Percentiles rank a stretch among this genome's conserved stretches.
Conservation (phyloP, 352 stramenopile species). For the Globisporangium camurandrum region DNA sequence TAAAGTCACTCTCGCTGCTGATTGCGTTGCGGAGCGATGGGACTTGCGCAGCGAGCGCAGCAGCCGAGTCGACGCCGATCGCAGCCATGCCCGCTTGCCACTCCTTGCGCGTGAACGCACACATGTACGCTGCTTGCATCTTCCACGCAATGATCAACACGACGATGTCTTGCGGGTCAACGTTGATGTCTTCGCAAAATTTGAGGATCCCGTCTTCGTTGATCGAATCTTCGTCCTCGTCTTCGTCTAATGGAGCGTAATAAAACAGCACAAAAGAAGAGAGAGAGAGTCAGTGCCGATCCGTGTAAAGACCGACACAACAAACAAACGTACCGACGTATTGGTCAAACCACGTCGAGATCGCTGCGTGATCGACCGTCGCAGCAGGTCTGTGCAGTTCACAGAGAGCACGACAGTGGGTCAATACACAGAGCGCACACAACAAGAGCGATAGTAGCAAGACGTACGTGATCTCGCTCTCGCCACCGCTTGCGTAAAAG, state of each 20-base stretch:
- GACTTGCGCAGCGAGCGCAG: slow-evolving; percentile 54
- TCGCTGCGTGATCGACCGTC: slow-evolving; percentile 14
- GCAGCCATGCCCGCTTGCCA: slow-evolving; percentile 74
- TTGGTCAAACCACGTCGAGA: slow-evolving; percentile 61
- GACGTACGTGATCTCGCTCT: slow-evolving; percentile 13
- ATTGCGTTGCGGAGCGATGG: slow-evolving; percentile 49
- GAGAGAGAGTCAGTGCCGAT: no score
- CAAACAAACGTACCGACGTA: slow-evolving; percentile 33
- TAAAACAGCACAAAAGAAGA: no score
- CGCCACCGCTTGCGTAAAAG: slow-evolving; percentile 63
- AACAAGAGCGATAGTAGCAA: slow-evolving; percentile 13
- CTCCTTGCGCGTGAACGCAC: slow-evolving; percentile 77
- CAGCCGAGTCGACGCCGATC: slow-evolving; percentile 61
- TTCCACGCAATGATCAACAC: slow-evolving; percentile 85
- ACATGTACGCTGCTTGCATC: slow-evolving; percentile 84
- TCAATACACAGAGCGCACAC: background rate
- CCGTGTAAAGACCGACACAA: no score
- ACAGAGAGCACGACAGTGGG: background rate
- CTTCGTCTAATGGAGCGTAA: slow-evolving; percentile 19
- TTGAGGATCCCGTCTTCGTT: slow-evolving; percentile 72
- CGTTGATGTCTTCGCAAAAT: slow-evolving; percentile 71
- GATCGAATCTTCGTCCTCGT: slow-evolving; percentile 53
- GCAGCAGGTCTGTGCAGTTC: background rate
- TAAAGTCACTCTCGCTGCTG: slow-evolving; percentile 47
- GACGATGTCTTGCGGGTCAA: slow-evolving; percentile 70